These are phyloP conservation scores for Nigrospora sphaerica DNA, from an alignment of 2,329 filamentous ascomycete genomes.

Conservation along the genomic window DNA sequence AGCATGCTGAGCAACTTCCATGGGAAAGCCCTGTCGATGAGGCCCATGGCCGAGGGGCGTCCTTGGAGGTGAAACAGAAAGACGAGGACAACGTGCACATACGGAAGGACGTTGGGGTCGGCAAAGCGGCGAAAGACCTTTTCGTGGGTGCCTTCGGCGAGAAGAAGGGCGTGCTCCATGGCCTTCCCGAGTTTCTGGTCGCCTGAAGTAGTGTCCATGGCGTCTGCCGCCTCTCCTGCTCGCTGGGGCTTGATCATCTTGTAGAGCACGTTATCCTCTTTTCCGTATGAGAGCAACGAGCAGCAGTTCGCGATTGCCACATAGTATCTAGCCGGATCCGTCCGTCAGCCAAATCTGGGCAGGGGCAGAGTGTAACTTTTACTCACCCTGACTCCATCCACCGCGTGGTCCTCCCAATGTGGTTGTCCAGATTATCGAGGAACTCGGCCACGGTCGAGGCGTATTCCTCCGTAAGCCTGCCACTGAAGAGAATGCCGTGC, in stretches of 20 bases:
- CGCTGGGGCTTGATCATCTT: conserved; percentile 24
- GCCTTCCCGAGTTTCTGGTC: conserved; percentile 5
- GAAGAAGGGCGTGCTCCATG: conserved; percentile 14
- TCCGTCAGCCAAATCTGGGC: background rate
- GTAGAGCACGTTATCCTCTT: conserved; percentile 38
- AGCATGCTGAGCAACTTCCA: conserved; percentile 42
- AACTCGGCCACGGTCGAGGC: conserved; percentile 40
- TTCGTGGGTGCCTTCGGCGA: conserved; percentile 16
- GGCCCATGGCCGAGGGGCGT: conserved; percentile 31
- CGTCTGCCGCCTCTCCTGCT: conserved; percentile 17
- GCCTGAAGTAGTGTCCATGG: conserved; percentile 8
- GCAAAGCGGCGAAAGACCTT: conserved; percentile 43
- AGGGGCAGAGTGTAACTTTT: background rate
- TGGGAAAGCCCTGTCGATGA: conserved; percentile 38
- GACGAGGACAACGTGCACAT: conserved; percentile 54
- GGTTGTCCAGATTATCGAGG: conserved; percentile 42
- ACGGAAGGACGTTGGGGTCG: conserved; percentile 54
- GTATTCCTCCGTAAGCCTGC: conserved; percentile 38
- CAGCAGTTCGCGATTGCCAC: conserved; percentile 51
- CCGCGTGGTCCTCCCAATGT: conserved; percentile 44
- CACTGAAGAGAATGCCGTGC: conserved; percentile 58
- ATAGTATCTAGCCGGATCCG: conserved; percentile 34
- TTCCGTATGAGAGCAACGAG: conserved; percentile 45
- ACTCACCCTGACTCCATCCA: conserved; percentile 41
- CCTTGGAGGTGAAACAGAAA: conserved; percentile 45